These are phyloP conservation scores for Leccinum colubrinum DNA, from an alignment of 1,284 basidiomycete species.

Conservation along the genomic window DNA sequence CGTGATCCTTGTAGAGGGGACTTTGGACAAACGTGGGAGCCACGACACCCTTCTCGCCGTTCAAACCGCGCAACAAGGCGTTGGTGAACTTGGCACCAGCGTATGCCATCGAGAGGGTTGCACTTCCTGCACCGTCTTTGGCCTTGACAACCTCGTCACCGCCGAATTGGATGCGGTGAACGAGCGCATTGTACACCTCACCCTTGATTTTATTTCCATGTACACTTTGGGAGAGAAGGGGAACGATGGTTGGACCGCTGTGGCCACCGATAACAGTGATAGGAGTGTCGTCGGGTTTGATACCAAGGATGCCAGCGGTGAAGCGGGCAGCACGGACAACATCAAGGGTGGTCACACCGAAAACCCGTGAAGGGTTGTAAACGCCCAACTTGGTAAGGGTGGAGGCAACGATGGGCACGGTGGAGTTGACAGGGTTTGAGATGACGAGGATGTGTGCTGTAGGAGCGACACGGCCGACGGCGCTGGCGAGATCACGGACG, in stretches of 20 bases:
- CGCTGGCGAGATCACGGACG: constrained; percentile 92
- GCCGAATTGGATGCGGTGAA: constrained; percentile 89
- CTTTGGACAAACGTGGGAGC: constrained; percentile 90
- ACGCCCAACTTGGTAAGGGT: constrained; percentile 93
- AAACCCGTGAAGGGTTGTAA: constrained; percentile 79
- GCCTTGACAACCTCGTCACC: constrained; percentile 92
- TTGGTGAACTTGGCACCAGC: constrained; percentile 89
- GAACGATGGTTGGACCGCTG: constrained; percentile 95
- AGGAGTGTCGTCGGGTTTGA: constrained; percentile 63
- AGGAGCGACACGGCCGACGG: constrained; percentile 85
- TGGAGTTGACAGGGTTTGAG: constrained; percentile 95
- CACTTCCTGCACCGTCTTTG: constrained; percentile 87
- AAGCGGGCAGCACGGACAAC: constrained; percentile 96
- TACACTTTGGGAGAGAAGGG: constrained; percentile 82
- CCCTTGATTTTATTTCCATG: constrained; percentile 59
- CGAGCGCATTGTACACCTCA: constrained; percentile 66
- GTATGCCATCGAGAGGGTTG: constrained; percentile 94
- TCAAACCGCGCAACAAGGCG: constrained; percentile 79
- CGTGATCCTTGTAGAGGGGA: constrained; percentile 78
- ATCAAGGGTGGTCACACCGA: constrained; percentile 96
- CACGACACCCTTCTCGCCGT: constrained; percentile 83
- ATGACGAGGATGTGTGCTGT: constrained; percentile 94
- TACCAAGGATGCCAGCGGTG: constrained; percentile 73
- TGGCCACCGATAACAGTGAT: constrained; percentile 96
- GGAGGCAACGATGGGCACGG: constrained; percentile 95